Evolutionary conservation across 305 asterid species (phyloP), one percentile per base, ranked within the genome.

Genomic region (Fraxinus ornus): DNA sequence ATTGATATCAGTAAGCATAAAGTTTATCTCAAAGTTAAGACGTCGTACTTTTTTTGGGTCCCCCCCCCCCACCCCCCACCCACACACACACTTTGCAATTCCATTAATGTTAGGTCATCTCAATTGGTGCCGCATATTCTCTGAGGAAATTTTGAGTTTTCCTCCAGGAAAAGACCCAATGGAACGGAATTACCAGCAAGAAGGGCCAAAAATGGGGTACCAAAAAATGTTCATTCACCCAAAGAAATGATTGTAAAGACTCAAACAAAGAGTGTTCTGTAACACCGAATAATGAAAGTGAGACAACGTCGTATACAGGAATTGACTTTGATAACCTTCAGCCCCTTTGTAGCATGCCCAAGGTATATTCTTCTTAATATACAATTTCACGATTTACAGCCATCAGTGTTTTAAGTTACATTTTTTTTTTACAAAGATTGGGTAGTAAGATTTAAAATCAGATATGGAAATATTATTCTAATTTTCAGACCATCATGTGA

Each of bases 201-300:
- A 91, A 89, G 86, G 98, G 99, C 62, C 99, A 94, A 85, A 92
- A 91, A 86, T 93, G 99, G 99, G 99, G 99, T 79, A 88, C 78
- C 77, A 94, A 92, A 80, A 89, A 84, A 79, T 82, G 80, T 85
- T 84, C 89, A 74, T 84, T 78, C 83, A 83, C 89, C 85, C 86
- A 88, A 77, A 87, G 88, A 83, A 89, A 84, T 76, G 90, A 90
- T 74, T 52, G 78, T 85, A 84, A 89, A 76, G 89, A 57, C 76
- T 78, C 83, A 44, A 79, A 84, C 80, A 83, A 84, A 71, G 91
- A 79, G 78, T 76, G 80, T 64, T 76, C 91, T 80, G 90, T 87
- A 78, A 79, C 77, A 77, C 44, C 78, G 35, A 75, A 79, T 72
- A 75, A 33, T 68, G 88, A 86, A 37, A 91, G 87, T 60, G 88